These are phyloP conservation scores for Pneumocystis jirovecii DNA, from an alignment of 1,139 yeast species.

Conservation along the genomic window DNA sequence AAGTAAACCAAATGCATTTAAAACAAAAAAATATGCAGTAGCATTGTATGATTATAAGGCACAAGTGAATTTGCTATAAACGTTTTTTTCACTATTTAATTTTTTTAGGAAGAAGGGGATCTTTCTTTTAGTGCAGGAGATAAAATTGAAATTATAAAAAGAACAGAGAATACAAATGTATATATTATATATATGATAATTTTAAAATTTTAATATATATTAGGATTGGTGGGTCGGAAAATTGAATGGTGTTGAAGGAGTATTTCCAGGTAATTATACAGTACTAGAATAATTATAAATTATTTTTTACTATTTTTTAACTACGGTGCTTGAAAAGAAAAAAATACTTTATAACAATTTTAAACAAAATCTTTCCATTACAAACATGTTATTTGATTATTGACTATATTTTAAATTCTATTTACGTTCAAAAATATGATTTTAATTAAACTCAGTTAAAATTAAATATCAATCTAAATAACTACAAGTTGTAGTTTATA, in stretches of 20 bases:
- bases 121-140: constrained; percentile 78
- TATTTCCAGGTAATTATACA: constrained; percentile 92
- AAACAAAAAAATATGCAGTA: constrained; percentile 44
- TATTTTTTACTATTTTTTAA: neutral
- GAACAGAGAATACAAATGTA: constrained; percentile 64
- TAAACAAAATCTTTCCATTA: neutral
- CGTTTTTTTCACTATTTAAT: neutral
- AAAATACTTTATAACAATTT: neutral
- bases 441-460: neutral
- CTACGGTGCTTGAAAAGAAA: neutral
- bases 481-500: too few relatives aligned
- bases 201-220: neutral
- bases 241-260: constrained; percentile 72
- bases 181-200: neutral
- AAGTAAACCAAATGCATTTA: constrained; percentile 25
- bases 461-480: too few relatives aligned
- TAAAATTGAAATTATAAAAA: constrained; percentile 63
- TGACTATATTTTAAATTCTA: neutral
- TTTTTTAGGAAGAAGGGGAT: constrained; percentile 68
- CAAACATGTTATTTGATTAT: neutral
- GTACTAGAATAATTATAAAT: constrained; percentile 29
- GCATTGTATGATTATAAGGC: constrained; percentile 67
- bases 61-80: constrained; percentile 27
- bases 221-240: constrained; percentile 93
- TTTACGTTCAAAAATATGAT: neutral